Evolutionary conservation across 2,329 filamentous ascomycete species (phyloP).

Genomic region (Fusarium fujikuroi): DNA sequence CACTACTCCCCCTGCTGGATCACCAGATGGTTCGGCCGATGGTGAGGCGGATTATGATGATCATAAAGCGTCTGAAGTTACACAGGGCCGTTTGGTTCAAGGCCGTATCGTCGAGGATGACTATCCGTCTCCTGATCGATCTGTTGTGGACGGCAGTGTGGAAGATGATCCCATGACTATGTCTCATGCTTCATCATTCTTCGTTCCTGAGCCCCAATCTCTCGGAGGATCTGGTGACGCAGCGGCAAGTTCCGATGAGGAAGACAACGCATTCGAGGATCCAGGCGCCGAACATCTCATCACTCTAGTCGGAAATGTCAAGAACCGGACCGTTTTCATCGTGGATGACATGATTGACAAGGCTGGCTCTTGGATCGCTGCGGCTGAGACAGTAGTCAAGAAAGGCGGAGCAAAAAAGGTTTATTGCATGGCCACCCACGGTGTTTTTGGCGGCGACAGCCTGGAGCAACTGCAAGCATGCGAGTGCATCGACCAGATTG

Average conservation of each 20-base stretch:
- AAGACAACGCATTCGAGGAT: slow-evolving; percentile 88
- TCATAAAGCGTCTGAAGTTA: slow-evolving; percentile 86
- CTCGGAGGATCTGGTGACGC: slow-evolving; percentile 88
- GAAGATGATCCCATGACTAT: slow-evolving; percentile 86
- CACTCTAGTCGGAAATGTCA: slow-evolving; percentile 95
- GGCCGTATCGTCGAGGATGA: slow-evolving; percentile 97
- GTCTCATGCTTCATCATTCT: slow-evolving; percentile 83
- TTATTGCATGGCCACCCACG: slow-evolving; percentile 97
- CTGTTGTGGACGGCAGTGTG: slow-evolving; percentile 72
- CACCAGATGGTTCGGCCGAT: slow-evolving; percentile 45
- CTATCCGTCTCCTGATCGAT: slow-evolving; percentile 81
- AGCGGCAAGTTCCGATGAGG: slow-evolving; percentile 85
- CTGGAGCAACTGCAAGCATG: slow-evolving; percentile 91
- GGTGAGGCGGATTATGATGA: slow-evolving; percentile 73
- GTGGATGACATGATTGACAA: slow-evolving; percentile 99
- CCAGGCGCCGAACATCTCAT: slow-evolving; percentile 91
- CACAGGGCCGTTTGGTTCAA: slow-evolving; percentile 88
- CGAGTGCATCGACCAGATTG: slow-evolving; percentile 91
- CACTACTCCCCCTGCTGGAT: slow-evolving; percentile 38
- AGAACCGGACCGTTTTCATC: slow-evolving; percentile 87
- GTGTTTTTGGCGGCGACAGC: slow-evolving; percentile 89
- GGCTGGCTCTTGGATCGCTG: slow-evolving; percentile 94
- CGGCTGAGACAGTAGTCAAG: slow-evolving; percentile 96
- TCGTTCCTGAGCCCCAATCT: slow-evolving; percentile 73
- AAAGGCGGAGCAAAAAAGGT: slow-evolving; percentile 90